phyloP scores from a whole-genome alignment of 768 basidiomycete species.

The Boletales sp. region DNA sequence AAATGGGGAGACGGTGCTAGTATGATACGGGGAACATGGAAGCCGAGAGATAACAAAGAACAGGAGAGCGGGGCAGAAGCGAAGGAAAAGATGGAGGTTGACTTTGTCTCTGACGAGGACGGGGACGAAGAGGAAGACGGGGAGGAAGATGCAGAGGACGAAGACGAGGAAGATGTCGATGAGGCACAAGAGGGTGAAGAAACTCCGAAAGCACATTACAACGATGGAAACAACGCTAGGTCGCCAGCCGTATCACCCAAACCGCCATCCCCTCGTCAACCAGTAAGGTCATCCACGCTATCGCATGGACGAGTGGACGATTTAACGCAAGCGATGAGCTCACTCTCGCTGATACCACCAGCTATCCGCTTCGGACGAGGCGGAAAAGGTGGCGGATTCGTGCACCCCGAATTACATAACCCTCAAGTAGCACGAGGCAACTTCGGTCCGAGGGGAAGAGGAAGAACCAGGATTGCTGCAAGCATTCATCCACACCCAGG shows the following conservation, averaged over 20 bases:
- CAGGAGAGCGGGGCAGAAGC: slow-evolving; percentile 9
- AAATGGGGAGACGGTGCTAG: slow-evolving; percentile 85
- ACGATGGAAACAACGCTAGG: slow-evolving; percentile 11
- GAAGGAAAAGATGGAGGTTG: slow-evolving; percentile 22
- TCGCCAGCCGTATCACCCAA: slow-evolving; percentile 20
- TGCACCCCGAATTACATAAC: slow-evolving; percentile 31
- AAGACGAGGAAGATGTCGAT: slow-evolving; percentile 17
- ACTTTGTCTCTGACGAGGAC: slow-evolving; percentile 18
- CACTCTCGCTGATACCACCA: slow-evolving; percentile 60
- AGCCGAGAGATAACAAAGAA: slow-evolving; percentile 35
- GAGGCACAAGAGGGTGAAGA: slow-evolving; percentile 22
- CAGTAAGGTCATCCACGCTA: slow-evolving; percentile 16
- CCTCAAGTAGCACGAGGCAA: slow-evolving; percentile 27
- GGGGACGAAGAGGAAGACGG: slow-evolving; percentile 16
- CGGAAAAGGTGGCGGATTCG: slow-evolving; percentile 53
- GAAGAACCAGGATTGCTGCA: slow-evolving; percentile 26
- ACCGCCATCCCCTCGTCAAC: slow-evolving; percentile 16
- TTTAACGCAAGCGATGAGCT: slow-evolving; percentile 45
- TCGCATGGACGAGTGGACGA: slow-evolving; percentile 39
- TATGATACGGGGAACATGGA: slow-evolving; percentile 74
- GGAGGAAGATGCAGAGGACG: slow-evolving; percentile 11
- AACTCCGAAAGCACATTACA: slow-evolving; percentile 25
- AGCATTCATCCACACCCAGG: slow-evolving; percentile 15
- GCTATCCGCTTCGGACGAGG: slow-evolving; percentile 75
- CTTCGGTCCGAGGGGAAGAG: slow-evolving; percentile 31